phyloP scores from a whole-genome alignment of 305 asterid genomes.

The Solanum hybrid region DNA sequence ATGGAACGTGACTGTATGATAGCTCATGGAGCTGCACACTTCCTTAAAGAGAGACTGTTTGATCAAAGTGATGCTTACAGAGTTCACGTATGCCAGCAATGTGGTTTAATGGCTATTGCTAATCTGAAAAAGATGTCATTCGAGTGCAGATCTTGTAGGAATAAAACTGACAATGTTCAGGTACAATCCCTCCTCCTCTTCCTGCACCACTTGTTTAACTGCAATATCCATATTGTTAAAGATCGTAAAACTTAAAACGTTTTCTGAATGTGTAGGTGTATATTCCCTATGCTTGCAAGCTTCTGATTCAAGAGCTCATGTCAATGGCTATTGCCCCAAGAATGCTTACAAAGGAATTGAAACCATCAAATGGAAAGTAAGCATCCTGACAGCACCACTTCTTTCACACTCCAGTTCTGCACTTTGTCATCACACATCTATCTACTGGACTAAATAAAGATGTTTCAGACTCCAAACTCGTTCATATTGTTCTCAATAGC shows the following conservation, averaged over 20 bases:
- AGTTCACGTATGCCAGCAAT: conserved; percentile 19
- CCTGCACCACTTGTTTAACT: neutral
- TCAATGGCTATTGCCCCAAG: conserved; percentile 57
- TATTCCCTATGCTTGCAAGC: conserved; percentile 61
- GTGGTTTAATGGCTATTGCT: conserved; percentile 22
- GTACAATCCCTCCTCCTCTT: neutral
- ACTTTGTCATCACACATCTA: neutral
- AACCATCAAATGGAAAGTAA: conserved; percentile 8
- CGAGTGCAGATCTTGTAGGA: conserved; percentile 22
- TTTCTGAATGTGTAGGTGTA: conserved; percentile 19
- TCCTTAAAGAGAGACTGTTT: conserved; percentile 21
- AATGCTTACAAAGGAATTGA: conserved; percentile 30
- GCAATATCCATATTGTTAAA: neutral
- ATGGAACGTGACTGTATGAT: conserved; percentile 29
- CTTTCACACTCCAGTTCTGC: neutral
- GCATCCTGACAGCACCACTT: conserved; percentile 2
- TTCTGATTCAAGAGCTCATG: conserved; percentile 61
- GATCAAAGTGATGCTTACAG: conserved; percentile 26
- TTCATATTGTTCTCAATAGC: neutral
- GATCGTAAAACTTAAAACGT: neutral
- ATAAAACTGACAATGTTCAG: conserved; percentile 26
- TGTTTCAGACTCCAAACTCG: neutral
- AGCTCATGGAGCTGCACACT: conserved; percentile 24
- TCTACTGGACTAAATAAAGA: neutral
- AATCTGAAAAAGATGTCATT: conserved; percentile 19